Base-by-base conservation (phyloP, 371 early-diverging fungal species). In the Rhizopus arrhizus region DNA sequence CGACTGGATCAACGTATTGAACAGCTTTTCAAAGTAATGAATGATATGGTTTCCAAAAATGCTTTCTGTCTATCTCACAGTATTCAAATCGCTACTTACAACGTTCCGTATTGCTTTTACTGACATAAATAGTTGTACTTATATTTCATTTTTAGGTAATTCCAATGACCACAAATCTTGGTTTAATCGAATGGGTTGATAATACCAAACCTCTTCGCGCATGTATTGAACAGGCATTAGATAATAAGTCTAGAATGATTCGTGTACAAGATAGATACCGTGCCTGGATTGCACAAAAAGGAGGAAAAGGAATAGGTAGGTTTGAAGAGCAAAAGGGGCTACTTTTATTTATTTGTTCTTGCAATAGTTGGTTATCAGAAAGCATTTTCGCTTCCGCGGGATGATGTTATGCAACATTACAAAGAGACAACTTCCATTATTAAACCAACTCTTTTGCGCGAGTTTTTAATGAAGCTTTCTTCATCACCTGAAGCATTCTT, bases 1-100 rank as follows among this genome's bases (percentile, higher is more conserved):
- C 80, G 93, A 5, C 61, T 91, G 4, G 93, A 92, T 73, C 91
- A 92, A 62, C 80, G 93, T 54, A 83, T 92, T 28, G 79, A 92
- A 60, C 91, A 91, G 45, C 66, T 90, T 16, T 92, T 92, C 61
- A 61, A 66, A 11, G 74, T 90, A 15, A 89, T 91, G 91, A 92
- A 92, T 56, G 78, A 78, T 35, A 69, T 89, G n/a, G 73, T 92
- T 52, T 50, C 47, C 6, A 77, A 78, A 35, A 78, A 87, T 38
- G 61, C 80, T 0, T 82, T 78, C 46, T 89, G 89, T 58, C 66
- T 69, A 10, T 54, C 65, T 52, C 75, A 84, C 51, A 56, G 73
- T 5, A 62, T 90, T 22, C 47, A 54, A 10, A 61, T 90, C 32
- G 65, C 61, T 0, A 86, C 86, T 0, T 90, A 89, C 72, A 86